phyloP scores from a whole-genome alignment of 495 filamentous ascomycete genomes.

The Lindgomyces ingoldianus region DNA sequence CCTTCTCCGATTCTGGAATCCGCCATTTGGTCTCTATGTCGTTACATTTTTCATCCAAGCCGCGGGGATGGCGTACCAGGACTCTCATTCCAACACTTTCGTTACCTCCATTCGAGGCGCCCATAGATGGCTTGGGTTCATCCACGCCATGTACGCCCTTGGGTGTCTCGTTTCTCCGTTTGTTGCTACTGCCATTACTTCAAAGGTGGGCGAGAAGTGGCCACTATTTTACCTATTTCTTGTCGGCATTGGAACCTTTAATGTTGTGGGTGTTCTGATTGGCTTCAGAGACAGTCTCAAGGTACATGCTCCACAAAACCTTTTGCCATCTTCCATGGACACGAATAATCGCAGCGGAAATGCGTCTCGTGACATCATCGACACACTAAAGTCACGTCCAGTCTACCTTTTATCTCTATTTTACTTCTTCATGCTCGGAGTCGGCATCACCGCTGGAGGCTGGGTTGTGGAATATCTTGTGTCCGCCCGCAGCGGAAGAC shows the following conservation, averaged over 20 bases:
- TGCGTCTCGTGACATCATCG: slow-evolving; percentile 16
- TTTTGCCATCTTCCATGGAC: neutral
- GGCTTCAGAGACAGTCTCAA: slow-evolving; percentile 25
- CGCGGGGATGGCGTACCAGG: slow-evolving; percentile 55
- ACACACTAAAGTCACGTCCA: slow-evolving; percentile 21
- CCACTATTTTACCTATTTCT: slow-evolving; percentile 51
- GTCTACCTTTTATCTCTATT: slow-evolving; percentile 32
- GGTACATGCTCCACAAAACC: neutral
- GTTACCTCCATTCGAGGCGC: slow-evolving; percentile 50
- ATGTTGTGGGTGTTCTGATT: slow-evolving; percentile 38
- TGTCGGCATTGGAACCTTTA: slow-evolving; percentile 47
- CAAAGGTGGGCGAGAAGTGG: slow-evolving; percentile 42
- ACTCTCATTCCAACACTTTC: slow-evolving; percentile 56
- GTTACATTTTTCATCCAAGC: slow-evolving; percentile 53
- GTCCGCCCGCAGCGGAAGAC: slow-evolving; percentile 34
- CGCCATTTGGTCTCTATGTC: slow-evolving; percentile 53
- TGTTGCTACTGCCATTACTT: slow-evolving; percentile 52
- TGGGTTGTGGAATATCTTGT: slow-evolving; percentile 39
- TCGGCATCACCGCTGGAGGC: slow-evolving; percentile 34
- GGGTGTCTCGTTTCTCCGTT: slow-evolving; percentile 56
- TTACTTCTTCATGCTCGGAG: slow-evolving; percentile 35
- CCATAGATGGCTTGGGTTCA: slow-evolving; percentile 59
- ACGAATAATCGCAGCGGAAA: neutral
- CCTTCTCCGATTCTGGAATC: slow-evolving; percentile 51
- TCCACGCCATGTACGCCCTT: slow-evolving; percentile 58